Evolutionary conservation across 2,329 filamentous ascomycete genomes (phyloP).

Genomic region (Cladophialophora immunda): DNA sequence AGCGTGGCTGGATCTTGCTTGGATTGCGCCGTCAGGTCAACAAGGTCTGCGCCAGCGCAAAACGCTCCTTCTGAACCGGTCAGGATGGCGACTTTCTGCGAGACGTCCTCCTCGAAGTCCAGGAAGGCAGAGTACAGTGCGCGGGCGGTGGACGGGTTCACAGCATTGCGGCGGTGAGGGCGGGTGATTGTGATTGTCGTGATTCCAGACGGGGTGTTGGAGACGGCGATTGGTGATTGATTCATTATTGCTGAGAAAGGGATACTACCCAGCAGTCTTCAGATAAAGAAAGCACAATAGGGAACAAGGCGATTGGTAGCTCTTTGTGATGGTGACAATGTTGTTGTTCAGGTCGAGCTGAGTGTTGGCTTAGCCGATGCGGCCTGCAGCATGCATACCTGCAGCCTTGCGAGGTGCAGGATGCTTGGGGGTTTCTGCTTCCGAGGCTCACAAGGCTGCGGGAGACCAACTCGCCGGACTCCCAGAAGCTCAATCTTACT

Average conservation of each 20-base stretch:
- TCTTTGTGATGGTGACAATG: not conserved
- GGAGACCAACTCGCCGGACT: not conserved
- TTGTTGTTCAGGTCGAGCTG: not conserved
- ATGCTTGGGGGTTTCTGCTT: not conserved
- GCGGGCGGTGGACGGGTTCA: slow-evolving; percentile 59
- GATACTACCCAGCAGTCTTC: not conserved
- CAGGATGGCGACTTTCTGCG: slow-evolving; percentile 64
- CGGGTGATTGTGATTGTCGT: slow-evolving; percentile 65
- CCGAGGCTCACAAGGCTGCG: slow-evolving; percentile 19
- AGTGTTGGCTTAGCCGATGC: not conserved
- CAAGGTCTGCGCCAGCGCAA: slow-evolving; percentile 63
- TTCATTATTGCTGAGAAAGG: not conserved
- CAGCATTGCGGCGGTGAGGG: slow-evolving; percentile 60
- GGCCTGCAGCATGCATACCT: not conserved
- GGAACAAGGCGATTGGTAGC: not conserved
- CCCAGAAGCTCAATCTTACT: not conserved
- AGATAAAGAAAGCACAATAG: not conserved
- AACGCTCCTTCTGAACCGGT: slow-evolving; percentile 59
- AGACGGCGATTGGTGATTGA: slow-evolving; percentile 9
- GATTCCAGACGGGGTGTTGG: slow-evolving; percentile 50
- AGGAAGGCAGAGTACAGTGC: slow-evolving; percentile 60
- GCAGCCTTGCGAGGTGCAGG: not conserved
- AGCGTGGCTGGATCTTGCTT: slow-evolving; percentile 44
- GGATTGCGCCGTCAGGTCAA: slow-evolving; percentile 46
- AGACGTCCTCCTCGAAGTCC: slow-evolving; percentile 58